These are phyloP conservation scores for Cucurbita pepo DNA, from an alignment of 306 rosid genomes.

Conservation along the genomic window DNA sequence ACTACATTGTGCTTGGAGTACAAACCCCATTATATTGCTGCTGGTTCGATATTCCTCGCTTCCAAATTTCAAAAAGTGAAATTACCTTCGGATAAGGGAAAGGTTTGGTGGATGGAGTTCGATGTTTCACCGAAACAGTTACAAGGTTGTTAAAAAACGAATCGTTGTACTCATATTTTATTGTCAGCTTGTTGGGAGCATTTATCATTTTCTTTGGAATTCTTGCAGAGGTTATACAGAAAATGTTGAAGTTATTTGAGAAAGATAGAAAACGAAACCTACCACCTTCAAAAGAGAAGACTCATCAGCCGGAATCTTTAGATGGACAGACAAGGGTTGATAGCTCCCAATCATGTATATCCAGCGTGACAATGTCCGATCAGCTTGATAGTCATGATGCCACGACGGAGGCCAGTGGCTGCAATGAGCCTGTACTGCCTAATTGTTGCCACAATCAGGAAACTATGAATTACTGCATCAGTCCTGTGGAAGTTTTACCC, in stretches of 20 bases:
- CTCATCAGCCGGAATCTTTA: conserved; percentile 9
- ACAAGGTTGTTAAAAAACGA: conserved; percentile 13
- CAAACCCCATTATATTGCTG: conserved; percentile 37
- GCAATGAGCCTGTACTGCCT: background rate
- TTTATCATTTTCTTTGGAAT: background rate
- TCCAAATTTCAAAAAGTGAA: conserved; percentile 32
- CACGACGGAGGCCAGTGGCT: conserved; percentile 4
- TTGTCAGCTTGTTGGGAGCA: background rate
- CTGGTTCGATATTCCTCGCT: conserved; percentile 39
- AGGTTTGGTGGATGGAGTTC: conserved; percentile 39
- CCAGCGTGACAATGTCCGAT: conserved; percentile 12
- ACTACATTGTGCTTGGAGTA: conserved; percentile 40
- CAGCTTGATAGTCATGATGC: conserved; percentile 4
- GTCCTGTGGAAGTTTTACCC: conserved; percentile 9
- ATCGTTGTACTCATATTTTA: background rate
- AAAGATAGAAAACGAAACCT: conserved; percentile 11
- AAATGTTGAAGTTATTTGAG: conserved; percentile 24
- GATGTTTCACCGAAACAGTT: conserved; percentile 29
- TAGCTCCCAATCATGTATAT: conserved; percentile 22
- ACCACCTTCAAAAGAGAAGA: conserved; percentile 4
- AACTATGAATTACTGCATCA: background rate
- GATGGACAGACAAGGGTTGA: conserved; percentile 9
- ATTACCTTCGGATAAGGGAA: conserved; percentile 23
- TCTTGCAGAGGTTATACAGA: conserved; percentile 28
- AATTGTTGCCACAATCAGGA: background rate